Percentiles rank a stretch among this genome's conserved stretches.
phyloP scores from a whole-genome alignment of 1,284 basidiomycete genomes.

The Dichomitus squalens region DNA sequence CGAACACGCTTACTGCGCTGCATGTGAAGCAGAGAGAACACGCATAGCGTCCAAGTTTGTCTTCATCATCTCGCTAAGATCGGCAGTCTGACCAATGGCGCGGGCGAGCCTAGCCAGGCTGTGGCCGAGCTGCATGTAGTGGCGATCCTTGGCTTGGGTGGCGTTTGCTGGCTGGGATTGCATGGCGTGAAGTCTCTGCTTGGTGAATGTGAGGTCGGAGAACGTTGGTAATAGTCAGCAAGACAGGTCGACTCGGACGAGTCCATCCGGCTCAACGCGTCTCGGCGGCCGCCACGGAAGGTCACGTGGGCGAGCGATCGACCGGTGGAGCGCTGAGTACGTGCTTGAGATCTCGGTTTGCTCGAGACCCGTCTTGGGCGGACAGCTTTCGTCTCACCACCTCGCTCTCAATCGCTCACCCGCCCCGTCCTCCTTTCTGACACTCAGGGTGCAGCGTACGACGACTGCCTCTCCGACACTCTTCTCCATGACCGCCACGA shows the following conservation, averaged over 20 bases:
- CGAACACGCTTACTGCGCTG: conserved; percentile 57
- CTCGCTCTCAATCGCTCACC: not conserved
- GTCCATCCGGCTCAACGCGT: too few species aligned
- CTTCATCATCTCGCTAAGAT: conserved; percentile 71
- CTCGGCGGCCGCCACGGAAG: too few species aligned
- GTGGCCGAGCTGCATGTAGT: conserved; percentile 67
- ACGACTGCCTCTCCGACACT: not conserved
- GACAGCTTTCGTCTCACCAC: not conserved
- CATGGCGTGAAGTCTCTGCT: conserved; percentile 17
- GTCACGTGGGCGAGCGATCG: not conserved
- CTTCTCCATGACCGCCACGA: conserved; percentile 23
- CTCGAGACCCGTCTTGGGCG: conserved; percentile 1
- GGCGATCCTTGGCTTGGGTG: conserved; percentile 71
- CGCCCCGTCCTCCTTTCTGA: not conserved
- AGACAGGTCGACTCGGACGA: too few species aligned
- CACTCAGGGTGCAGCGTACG: not conserved
- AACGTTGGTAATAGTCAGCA: not conserved
- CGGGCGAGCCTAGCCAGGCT: conserved; percentile 63
- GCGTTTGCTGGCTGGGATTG: conserved; percentile 51
- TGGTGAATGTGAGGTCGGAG: not conserved
- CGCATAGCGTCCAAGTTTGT: conserved; percentile 73
- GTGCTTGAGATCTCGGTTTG: conserved; percentile 10
- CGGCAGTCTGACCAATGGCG: conserved; percentile 64
- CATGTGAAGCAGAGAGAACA: conserved; percentile 69
- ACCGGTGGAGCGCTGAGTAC: not conserved